Evolutionary conservation across 2,329 filamentous ascomycete species (phyloP).

Genomic region (Fusarium redolens): DNA sequence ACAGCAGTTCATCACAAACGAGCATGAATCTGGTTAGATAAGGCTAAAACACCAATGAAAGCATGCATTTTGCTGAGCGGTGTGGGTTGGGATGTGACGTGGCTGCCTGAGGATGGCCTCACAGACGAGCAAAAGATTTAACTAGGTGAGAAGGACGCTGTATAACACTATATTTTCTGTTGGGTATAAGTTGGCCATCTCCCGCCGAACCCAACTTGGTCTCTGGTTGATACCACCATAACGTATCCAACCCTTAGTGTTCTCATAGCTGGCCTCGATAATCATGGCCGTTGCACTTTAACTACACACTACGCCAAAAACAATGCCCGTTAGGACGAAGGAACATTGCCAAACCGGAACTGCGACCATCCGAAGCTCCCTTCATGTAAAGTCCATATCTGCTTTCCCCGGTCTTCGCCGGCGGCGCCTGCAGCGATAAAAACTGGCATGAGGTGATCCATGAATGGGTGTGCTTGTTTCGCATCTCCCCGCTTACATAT

Average conservation of each 20-base stretch:
- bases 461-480: constrained; percentile 59
- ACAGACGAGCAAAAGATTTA: neutral
- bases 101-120: constrained; percentile 24
- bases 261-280: neutral
- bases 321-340: constrained; percentile 9
- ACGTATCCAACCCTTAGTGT: no score
- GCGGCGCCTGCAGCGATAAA: constrained; percentile 61
- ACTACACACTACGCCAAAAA: constrained; percentile 7
- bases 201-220: neutral
- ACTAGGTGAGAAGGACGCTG: constrained; percentile 2
- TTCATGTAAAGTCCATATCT: constrained; percentile 60
- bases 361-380: constrained; percentile 59
- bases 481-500: constrained; percentile 57
- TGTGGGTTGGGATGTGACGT: constrained; percentile 27
- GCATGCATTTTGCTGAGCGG: neutral
- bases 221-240: neutral
- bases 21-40: neutral
- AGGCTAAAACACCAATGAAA: constrained; percentile 6
- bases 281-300: neutral
- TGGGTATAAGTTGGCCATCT: neutral
- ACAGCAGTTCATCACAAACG: neutral
- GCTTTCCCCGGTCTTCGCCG: constrained; percentile 54
- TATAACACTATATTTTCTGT: neutral
- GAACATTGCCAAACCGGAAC: constrained; percentile 58
- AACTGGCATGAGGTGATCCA: constrained; percentile 63